A percentile compares a stretch with the other conserved stretches of the same genome.
Evolutionary conservation across 257 asterid genomes (phyloP).

Genomic region (Verbena officinalis): DNA sequence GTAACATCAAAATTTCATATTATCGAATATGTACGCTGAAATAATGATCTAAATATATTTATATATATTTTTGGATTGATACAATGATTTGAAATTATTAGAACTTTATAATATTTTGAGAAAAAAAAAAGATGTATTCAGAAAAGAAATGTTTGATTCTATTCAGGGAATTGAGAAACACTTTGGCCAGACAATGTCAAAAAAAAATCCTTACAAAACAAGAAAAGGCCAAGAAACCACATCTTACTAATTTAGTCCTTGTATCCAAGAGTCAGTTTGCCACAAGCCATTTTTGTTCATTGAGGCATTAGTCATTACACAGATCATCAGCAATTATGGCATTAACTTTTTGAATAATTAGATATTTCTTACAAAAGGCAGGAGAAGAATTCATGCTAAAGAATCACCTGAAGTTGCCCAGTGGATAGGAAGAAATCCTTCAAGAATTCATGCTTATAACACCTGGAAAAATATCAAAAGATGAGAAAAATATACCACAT

Average conservation of each 20-base stretch:
- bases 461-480: slow-evolving; percentile 46
- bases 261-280: slow-evolving; percentile 2
- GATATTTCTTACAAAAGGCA: not conserved
- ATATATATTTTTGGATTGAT: too few relatives aligned
- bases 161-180: too few relatives aligned
- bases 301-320: slow-evolving; percentile 10
- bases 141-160: too few relatives aligned
- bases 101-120: too few relatives aligned
- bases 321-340: slow-evolving; percentile 21
- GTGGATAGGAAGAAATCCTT: slow-evolving; percentile 83
- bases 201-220: not conserved
- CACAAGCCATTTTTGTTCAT: slow-evolving; percentile 2
- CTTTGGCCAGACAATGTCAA: too few relatives aligned
- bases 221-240: slow-evolving; percentile 1
- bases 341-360: not conserved
- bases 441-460: slow-evolving; percentile 83
- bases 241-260: slow-evolving; percentile 12
- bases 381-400: slow-evolving; percentile 7
- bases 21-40: too few relatives aligned
- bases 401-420: slow-evolving; percentile 89
- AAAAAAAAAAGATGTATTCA: too few relatives aligned
- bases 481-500: slow-evolving; percentile 14
- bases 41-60: too few relatives aligned
- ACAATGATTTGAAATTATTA: too few relatives aligned
- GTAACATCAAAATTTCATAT: too few relatives aligned